Evolutionary conservation across 768 basidiomycete genomes (phyloP).

Genomic region (Mycena sanguinolenta): DNA sequence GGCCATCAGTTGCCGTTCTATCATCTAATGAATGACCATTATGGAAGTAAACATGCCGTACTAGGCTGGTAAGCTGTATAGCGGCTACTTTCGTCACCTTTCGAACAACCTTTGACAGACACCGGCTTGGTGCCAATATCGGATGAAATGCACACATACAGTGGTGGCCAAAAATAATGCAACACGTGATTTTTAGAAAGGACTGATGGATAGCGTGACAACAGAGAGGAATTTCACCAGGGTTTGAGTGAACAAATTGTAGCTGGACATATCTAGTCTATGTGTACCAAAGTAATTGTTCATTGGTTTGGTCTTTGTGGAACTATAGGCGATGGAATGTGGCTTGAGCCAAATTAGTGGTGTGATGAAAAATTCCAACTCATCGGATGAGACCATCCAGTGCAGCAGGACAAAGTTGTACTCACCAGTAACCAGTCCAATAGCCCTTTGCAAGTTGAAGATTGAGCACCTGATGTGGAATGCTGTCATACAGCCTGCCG

Average conservation of each 20-base stretch:
- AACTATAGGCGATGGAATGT: background rate
- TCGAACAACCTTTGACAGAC: no score
- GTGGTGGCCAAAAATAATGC: conserved; percentile 8
- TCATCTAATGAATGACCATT: no score
- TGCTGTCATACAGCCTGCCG: conserved; percentile 5
- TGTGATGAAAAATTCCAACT: background rate
- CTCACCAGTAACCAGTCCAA: conserved; percentile 10
- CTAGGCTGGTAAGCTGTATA: no score
- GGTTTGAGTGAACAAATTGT: background rate
- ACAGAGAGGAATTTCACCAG: no score
- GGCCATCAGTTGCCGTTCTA: no score
- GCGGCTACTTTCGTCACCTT: no score
- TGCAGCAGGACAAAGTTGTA: background rate
- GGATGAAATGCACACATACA: no score
- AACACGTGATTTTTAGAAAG: background rate
- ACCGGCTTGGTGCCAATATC: no score
- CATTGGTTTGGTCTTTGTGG: background rate
- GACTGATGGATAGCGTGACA: background rate
- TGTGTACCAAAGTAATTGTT: background rate
- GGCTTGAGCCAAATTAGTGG: background rate
- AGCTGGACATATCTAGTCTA: background rate
- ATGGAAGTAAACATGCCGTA: no score
- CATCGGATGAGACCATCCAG: background rate
- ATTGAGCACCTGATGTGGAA: background rate
- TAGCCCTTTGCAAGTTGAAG: background rate